phyloP scores from a whole-genome alignment of 106 monocot genomes.

The Xerophyta viscosa region DNA sequence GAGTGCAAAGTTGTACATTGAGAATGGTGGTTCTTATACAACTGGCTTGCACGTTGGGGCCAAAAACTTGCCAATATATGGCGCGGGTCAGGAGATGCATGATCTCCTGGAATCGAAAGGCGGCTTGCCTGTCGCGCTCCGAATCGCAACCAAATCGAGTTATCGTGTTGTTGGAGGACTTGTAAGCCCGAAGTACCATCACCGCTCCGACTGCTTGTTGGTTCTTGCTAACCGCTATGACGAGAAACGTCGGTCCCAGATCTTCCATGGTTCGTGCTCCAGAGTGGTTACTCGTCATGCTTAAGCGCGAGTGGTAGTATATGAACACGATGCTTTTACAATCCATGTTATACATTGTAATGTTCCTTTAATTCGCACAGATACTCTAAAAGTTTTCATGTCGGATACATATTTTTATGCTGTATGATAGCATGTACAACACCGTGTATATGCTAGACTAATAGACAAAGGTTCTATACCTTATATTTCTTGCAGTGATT shows the following conservation, averaged over 20 bases:
- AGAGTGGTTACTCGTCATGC: too few relatives aligned
- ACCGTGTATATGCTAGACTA: too few relatives aligned
- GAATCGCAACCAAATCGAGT: conserved; percentile 18
- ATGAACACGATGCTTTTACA: too few relatives aligned
- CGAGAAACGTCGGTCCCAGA: neutral
- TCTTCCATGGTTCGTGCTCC: conserved; percentile 26
- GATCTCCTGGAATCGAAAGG: conserved; percentile 49
- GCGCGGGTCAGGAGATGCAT: conserved; percentile 66
- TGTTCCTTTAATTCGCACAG: too few relatives aligned
- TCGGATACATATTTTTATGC: too few relatives aligned
- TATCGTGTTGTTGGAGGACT: conserved; percentile 42
- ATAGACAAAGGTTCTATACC: too few relatives aligned
- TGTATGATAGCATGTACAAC: too few relatives aligned
- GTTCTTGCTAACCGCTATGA: conserved; percentile 20
- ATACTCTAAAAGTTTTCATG: too few relatives aligned
- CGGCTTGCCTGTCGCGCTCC: conserved; percentile 35
- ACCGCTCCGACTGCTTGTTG: conserved; percentile 31
- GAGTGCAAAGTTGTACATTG: conserved; percentile 29
- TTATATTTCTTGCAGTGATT: too few relatives aligned
- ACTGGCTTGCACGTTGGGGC: conserved; percentile 18
- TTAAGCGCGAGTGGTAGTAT: too few relatives aligned
- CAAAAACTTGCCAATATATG: conserved; percentile 55
- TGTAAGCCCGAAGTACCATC: conserved; percentile 27
- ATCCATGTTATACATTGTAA: too few relatives aligned
- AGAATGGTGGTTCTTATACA: conserved; percentile 7